A percentile compares a stretch with the other conserved stretches of the same genome.
phyloP scores from a whole-genome alignment of 75 land plant species.

The Cupressus sempervirens region DNA sequence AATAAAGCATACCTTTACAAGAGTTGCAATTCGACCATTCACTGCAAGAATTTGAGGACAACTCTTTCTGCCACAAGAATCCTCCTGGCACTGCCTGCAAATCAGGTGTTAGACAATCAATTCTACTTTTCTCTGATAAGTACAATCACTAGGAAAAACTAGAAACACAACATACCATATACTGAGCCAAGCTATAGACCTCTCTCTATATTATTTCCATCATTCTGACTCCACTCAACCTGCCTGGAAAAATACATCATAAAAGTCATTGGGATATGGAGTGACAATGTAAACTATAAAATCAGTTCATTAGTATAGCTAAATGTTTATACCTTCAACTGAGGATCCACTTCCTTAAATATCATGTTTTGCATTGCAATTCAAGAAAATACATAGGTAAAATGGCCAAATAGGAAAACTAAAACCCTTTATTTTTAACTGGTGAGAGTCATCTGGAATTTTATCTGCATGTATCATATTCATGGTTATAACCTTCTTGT shows the following conservation, averaged over 20 bases:
- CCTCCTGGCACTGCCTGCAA: conserved; percentile 74
- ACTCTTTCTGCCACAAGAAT: conserved; percentile 91
- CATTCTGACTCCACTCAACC: conserved; percentile 82
- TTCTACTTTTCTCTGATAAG: background rate
- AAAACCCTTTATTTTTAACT: too few species aligned
- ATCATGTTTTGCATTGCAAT: conserved; percentile 88
- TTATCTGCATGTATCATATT: too few species aligned
- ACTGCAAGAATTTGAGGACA: conserved; percentile 93
- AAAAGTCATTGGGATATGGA: background rate
- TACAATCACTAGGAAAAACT: background rate
- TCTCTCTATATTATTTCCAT: conserved; percentile 68
- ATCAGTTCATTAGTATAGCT: background rate
- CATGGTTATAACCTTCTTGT: too few species aligned
- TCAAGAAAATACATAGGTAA: conserved; percentile 81
- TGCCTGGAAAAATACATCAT: conserved; percentile 9
- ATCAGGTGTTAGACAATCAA: background rate
- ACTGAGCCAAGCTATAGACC: conserved; percentile 84
- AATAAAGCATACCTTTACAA: conserved; percentile 54
- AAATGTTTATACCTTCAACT: conserved; percentile 58
- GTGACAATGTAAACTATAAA: background rate
- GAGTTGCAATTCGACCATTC: conserved; percentile 98
- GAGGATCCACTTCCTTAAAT: conserved; percentile 83
- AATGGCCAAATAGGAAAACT: too few species aligned
- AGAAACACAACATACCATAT: conserved; percentile 38
- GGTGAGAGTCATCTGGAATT: too few species aligned